These are phyloP conservation scores for Triticum aestivum DNA, from an alignment of 176 grass and related monocot genomes.

Conservation along the genomic window IWGSC_CS_RefSeq_v2.1 NC_057808.1:456664309-456664808, in stretches of 20 bases:
- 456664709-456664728: slow-evolving; percentile 86
- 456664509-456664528: slow-evolving; percentile 87
- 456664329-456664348: background rate
- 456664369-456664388: slow-evolving; percentile 78
- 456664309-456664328: slow-evolving; percentile 9
- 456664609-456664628: slow-evolving; percentile 78
- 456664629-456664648: slow-evolving; percentile 91
- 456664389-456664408: slow-evolving; percentile 93
- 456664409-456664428: slow-evolving; percentile 84
- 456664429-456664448: slow-evolving; percentile 82
- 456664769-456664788: slow-evolving; percentile 82
- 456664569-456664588: slow-evolving; percentile 72
- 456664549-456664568: slow-evolving; percentile 84
- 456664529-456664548: slow-evolving; percentile 96
- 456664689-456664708: slow-evolving; percentile 85
- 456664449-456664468: slow-evolving; percentile 72
- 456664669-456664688: slow-evolving; percentile 86
- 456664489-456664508: slow-evolving; percentile 84
- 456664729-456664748: slow-evolving; percentile 86
- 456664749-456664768: slow-evolving; percentile 82
- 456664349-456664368: slow-evolving; percentile 86
- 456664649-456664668: slow-evolving; percentile 88
- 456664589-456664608: slow-evolving; percentile 71
- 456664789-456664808: slow-evolving; percentile 82
- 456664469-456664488: slow-evolving; percentile 86